Conservation (phyloP, 352 stramenopile species). For the Globisporangium rhizosaccharum region DNA sequence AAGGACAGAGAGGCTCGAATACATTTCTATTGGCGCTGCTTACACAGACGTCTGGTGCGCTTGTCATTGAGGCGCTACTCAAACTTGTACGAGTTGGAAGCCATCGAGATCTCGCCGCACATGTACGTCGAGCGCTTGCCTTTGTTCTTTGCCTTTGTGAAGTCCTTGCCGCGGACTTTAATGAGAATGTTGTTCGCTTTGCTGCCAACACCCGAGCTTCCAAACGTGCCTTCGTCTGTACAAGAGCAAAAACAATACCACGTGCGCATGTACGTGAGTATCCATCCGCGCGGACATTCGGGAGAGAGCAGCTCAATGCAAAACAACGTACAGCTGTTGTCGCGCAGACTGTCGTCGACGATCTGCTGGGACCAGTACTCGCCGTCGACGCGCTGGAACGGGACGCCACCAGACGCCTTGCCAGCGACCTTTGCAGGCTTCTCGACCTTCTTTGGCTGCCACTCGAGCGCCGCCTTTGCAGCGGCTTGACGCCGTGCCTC, state of each 20-base stretch:
- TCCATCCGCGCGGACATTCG: too few species aligned
- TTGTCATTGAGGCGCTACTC: slow-evolving; percentile 18
- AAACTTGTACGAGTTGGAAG: slow-evolving; percentile 94
- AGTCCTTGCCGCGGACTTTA: slow-evolving; percentile 98
- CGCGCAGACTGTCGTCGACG: slow-evolving; percentile 90
- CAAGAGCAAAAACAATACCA: not conserved
- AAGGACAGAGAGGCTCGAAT: slow-evolving; percentile 5
- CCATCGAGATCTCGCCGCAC: slow-evolving; percentile 91
- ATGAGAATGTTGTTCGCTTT: slow-evolving; percentile 98
- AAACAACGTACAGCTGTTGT: slow-evolving; percentile 92
- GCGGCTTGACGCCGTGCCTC: slow-evolving; percentile 66
- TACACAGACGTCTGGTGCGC: not conserved
- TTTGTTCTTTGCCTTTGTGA: slow-evolving; percentile 99
- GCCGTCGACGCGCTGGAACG: slow-evolving; percentile 98
- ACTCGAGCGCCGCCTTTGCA: slow-evolving; percentile 85
- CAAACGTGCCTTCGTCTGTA: slow-evolving; percentile 94
- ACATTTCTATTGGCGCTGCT: slow-evolving; percentile 15
- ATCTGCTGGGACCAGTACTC: slow-evolving; percentile 93
- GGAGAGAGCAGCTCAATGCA: not conserved
- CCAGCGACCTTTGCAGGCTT: slow-evolving; percentile 41
- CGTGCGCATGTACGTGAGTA: too few species aligned
- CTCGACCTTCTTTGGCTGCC: slow-evolving; percentile 89
- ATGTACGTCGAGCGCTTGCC: slow-evolving; percentile 97
- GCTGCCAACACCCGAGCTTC: slow-evolving; percentile 91
- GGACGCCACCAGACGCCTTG: slow-evolving; percentile 88